Conservation (phyloP, 352 stramenopile species). For the Pythium dissimile region DNA sequence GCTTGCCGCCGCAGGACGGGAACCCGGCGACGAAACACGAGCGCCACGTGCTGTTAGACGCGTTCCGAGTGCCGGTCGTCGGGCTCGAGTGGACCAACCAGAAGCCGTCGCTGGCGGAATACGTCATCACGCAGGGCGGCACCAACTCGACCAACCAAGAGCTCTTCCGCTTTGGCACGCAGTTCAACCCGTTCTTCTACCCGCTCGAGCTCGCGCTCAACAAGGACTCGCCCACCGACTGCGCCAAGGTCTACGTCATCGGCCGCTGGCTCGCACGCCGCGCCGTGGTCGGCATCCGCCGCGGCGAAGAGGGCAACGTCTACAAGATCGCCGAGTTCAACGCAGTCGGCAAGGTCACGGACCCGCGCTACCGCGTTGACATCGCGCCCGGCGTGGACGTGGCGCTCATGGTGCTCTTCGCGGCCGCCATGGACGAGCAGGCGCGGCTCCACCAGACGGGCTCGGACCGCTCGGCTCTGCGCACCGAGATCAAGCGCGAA, state of each 20-base stretch:
- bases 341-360: slow-evolving; percentile 1
- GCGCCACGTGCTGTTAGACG: slow-evolving; percentile 14
- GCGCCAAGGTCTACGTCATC: slow-evolving; percentile 12
- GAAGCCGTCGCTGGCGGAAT: slow-evolving; percentile 9
- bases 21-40: slow-evolving; percentile 9
- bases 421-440: slow-evolving; percentile 22
- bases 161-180: slow-evolving; percentile 10
- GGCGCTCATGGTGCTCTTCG: slow-evolving; percentile 14
- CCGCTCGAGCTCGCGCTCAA: slow-evolving; percentile 15
- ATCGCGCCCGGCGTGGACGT: slow-evolving; percentile 19
- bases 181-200: slow-evolving; percentile 18
- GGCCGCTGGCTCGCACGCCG: slow-evolving; percentile 15
- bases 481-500: slow-evolving; percentile 10
- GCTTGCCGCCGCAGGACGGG: slow-evolving; percentile 7
- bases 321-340: slow-evolving; percentile 21
- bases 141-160: slow-evolving; percentile 1
- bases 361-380: slow-evolving; percentile 12
- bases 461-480: slow-evolving; percentile 12
- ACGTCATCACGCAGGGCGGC: slow-evolving; percentile 11
- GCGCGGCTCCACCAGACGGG: slow-evolving; percentile 5
- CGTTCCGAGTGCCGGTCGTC: slow-evolving; percentile 17
- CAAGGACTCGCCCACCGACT: slow-evolving; percentile 2
- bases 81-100: slow-evolving; percentile 12
- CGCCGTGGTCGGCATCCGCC: slow-evolving; percentile 11
- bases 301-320: slow-evolving; percentile 5